Percentiles rank a stretch among this genome's conserved stretches.
These are phyloP conservation scores for Boletus barrowsii DNA, from an alignment of 768 basidiomycete genomes.

Conservation along the genomic window DNA sequence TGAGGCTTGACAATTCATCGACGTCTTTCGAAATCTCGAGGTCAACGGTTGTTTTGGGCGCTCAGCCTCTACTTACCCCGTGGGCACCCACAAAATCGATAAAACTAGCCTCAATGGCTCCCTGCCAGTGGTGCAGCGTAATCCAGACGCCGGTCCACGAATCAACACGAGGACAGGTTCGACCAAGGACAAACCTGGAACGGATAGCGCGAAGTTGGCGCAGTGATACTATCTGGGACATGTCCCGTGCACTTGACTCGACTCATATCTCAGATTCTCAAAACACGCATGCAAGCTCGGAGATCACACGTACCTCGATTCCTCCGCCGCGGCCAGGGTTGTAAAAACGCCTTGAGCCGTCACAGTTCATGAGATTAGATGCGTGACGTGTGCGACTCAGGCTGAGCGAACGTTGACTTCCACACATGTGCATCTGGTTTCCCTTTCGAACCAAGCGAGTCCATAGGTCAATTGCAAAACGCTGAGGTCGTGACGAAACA, in stretches of 20 bases:
- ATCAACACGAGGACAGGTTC: background rate
- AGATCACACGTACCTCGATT: background rate
- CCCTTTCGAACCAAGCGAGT: background rate
- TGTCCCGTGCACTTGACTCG: conserved; percentile 56
- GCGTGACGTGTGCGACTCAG: background rate
- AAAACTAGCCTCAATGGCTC: conserved; percentile 36
- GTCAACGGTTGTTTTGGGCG: conserved; percentile 26
- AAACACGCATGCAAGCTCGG: background rate
- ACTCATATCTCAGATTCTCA: background rate
- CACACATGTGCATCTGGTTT: background rate
- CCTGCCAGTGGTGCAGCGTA: conserved; percentile 36
- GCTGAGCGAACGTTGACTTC: background rate
- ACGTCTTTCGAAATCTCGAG: conserved; percentile 34
- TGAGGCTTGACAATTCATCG: conserved; percentile 33
- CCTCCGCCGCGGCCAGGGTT: background rate
- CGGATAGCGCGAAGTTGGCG: conserved; percentile 60
- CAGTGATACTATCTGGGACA: conserved; percentile 55
- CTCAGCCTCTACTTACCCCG: conserved; percentile 35
- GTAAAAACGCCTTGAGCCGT: background rate
- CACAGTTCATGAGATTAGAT: background rate
- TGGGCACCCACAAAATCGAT: conserved; percentile 32
- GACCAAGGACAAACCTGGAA: conserved; percentile 47
- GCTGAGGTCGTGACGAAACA: background rate
- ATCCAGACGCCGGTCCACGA: conserved; percentile 11
- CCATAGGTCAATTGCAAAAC: background rate